A percentile compares a stretch with the other conserved stretches of the same genome.
Conservation (phyloP, 768 basidiomycete species). For the Boletus reticulatus region DNA sequence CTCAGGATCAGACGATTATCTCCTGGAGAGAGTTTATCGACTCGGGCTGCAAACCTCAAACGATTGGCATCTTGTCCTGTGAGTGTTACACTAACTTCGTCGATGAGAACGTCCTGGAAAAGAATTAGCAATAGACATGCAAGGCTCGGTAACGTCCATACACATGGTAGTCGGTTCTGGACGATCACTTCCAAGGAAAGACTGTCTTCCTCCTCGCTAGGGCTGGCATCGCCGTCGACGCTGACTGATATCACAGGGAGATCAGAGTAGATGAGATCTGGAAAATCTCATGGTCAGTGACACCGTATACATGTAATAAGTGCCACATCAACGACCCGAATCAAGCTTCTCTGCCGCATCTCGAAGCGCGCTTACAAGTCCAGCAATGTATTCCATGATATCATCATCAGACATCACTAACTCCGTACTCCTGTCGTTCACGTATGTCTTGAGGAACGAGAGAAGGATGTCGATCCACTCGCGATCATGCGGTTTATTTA, state of each 20-base stretch:
- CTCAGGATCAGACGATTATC: constrained; percentile 55
- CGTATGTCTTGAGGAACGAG: constrained; percentile 70
- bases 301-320: background rate
- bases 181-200: constrained; percentile 58
- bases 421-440: constrained; percentile 52
- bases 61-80: constrained; percentile 61
- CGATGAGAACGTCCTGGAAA: constrained; percentile 55
- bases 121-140: constrained; percentile 7
- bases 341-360: constrained; percentile 51
- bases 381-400: constrained; percentile 48
- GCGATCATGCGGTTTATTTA: constrained; percentile 58
- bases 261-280: constrained; percentile 66
- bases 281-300: constrained; percentile 10
- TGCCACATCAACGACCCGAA: constrained; percentile 40
- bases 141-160: constrained; percentile 37
- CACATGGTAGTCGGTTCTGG: constrained; percentile 71
- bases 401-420: constrained; percentile 54
- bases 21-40: constrained; percentile 53
- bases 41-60: constrained; percentile 50
- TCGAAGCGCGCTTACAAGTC: constrained; percentile 49
- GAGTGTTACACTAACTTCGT: constrained; percentile 61
- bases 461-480: constrained; percentile 83
- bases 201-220: constrained; percentile 65
- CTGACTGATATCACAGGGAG: constrained; percentile 65
- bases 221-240: constrained; percentile 44